These are phyloP conservation scores for Elaeis guineensis DNA, from an alignment of 176 grass and related monocot genomes.

Conservation along the genomic window DNA sequence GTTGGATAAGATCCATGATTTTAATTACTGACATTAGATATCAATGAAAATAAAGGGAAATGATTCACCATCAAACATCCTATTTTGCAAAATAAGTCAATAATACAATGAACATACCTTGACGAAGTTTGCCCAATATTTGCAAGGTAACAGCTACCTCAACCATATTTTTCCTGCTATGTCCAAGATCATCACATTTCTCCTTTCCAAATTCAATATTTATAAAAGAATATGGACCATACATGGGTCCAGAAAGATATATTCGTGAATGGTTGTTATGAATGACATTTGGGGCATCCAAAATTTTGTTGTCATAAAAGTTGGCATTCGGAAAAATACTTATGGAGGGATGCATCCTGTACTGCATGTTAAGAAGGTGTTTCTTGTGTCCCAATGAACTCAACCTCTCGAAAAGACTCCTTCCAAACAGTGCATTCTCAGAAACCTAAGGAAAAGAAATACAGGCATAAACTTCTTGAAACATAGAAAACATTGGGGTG, in stretches of 20 bases:
- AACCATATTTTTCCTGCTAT: conserved; percentile 51
- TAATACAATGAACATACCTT: conserved; percentile 21
- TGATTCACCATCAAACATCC: conserved; percentile 8
- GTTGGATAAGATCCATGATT: too few species aligned
- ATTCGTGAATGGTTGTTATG: conserved; percentile 30
- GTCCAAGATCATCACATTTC: conserved; percentile 30
- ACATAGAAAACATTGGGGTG: too few species aligned
- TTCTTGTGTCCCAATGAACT: conserved; percentile 67
- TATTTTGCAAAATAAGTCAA: conserved; percentile 31
- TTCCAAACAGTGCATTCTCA: conserved; percentile 47
- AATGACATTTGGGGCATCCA: conserved; percentile 56
- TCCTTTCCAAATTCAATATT: conserved; percentile 52
- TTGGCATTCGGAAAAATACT: conserved; percentile 64
- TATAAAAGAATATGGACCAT: conserved; percentile 64
- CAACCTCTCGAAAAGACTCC: conserved; percentile 68
- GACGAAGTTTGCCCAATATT: conserved; percentile 36
- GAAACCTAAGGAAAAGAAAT: conserved; percentile 30
- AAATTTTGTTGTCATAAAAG: conserved; percentile 61
- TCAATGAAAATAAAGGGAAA: not conserved
- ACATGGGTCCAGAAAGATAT: conserved; percentile 51
- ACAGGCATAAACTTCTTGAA: not conserved
- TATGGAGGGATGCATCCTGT: conserved; percentile 80
- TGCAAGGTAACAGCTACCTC: conserved; percentile 34
- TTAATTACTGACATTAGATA: not conserved
- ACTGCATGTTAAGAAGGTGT: conserved; percentile 65